A percentile compares a stretch with the other conserved stretches of the same genome.
Evolutionary conservation across 352 stramenopile genomes (phyloP).

Genomic region (Phytopythium ostracodes): DNA sequence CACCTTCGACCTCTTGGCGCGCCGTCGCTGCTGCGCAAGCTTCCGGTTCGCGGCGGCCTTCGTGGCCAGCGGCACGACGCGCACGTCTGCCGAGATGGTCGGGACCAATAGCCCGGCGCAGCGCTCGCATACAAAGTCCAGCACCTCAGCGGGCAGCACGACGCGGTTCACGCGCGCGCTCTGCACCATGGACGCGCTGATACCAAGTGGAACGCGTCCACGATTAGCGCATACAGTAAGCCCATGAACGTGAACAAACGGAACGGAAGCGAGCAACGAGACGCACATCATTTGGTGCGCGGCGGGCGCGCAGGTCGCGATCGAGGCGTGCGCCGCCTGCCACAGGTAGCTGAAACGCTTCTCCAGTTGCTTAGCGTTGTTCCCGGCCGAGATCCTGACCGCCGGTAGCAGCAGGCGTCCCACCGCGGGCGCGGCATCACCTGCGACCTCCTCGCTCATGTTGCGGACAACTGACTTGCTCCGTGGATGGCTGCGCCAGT

Average conservation of each 20-base stretch:
- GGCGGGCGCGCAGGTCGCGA: constrained; percentile 29
- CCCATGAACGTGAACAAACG: too few species aligned
- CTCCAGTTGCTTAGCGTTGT: constrained; percentile 53
- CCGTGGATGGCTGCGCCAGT: too few species aligned
- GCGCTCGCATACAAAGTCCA: constrained; percentile 66
- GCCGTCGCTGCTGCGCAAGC: constrained; percentile 33
- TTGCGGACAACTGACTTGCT: too few species aligned
- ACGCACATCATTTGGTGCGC: constrained; percentile 56
- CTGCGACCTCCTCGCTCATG: not conserved
- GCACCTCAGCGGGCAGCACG: constrained; percentile 34
- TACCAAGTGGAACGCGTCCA: not conserved
- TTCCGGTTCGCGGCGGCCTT: constrained; percentile 47
- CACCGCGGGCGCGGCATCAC: not conserved
- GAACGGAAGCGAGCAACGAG: not conserved
- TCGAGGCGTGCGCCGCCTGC: constrained; percentile 42
- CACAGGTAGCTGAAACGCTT: constrained; percentile 70
- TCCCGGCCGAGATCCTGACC: constrained; percentile 26
- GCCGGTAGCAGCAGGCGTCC: constrained; percentile 29
- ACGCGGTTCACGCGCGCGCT: constrained; percentile 27
- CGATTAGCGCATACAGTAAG: not conserved
- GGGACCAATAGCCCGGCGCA: constrained; percentile 62
- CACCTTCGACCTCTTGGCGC: constrained; percentile 8
- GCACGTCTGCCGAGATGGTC: constrained; percentile 48
- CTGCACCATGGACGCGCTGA: constrained; percentile 52
- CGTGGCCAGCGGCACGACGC: constrained; percentile 36